Percentiles rank a stretch among this genome's conserved stretches.
Evolutionary conservation across 805 yeast genomes (phyloP).

Genomic region (Barnettozyma populi): DNA sequence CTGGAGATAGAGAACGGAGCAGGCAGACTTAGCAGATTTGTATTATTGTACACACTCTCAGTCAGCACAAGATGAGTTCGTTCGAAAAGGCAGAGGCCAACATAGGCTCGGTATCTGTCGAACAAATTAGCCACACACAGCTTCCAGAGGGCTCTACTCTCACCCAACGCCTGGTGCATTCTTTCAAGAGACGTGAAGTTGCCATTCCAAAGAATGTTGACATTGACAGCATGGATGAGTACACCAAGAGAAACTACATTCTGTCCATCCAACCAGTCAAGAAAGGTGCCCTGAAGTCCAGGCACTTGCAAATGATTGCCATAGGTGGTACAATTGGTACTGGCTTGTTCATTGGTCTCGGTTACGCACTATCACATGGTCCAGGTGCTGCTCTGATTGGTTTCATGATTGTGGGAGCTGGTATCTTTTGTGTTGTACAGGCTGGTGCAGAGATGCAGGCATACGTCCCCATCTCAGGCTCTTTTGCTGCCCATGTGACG

Average conservation of each 20-base stretch:
- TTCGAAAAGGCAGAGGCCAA: neutral
- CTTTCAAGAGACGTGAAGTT: constrained; percentile 21
- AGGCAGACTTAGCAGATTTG: no score
- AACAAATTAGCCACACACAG: neutral
- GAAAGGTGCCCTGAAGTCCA: constrained; percentile 37
- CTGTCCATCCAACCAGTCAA: constrained; percentile 32
- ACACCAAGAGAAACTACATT: constrained; percentile 23
- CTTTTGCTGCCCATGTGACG: constrained; percentile 44
- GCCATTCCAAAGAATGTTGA: constrained; percentile 16
- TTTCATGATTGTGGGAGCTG: constrained; percentile 47
- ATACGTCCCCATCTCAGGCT: constrained; percentile 48
- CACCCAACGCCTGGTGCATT: constrained; percentile 9
- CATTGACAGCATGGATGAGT: constrained; percentile 17
- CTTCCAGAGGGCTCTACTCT: neutral
- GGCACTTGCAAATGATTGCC: constrained; percentile 64
- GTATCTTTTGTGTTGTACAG: constrained; percentile 57
- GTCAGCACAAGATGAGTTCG: neutral
- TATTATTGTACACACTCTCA: no score
- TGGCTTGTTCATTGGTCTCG: constrained; percentile 63
- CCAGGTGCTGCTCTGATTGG: constrained; percentile 66
- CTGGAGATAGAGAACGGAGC: no score
- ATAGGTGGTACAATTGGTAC: constrained; percentile 73
- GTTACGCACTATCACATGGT: constrained; percentile 48
- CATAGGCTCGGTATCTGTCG: neutral
- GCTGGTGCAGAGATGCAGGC: constrained; percentile 52